Evolutionary conservation across 2,329 filamentous ascomycete species (phyloP).

Genomic region (Thermothelomyces thermophilus): DNA sequence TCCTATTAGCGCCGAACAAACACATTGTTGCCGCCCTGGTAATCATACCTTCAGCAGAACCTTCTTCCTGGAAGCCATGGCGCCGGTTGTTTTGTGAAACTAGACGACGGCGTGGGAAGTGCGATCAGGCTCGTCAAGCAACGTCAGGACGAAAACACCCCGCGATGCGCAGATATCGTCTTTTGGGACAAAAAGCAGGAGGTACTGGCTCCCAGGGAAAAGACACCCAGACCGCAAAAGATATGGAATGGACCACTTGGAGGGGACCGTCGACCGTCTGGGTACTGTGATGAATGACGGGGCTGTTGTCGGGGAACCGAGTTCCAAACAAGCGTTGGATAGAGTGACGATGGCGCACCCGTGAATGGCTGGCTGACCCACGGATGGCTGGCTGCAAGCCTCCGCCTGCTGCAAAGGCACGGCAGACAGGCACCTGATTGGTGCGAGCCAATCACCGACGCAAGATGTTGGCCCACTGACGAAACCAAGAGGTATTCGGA

Average conservation of each 20-base stretch:
- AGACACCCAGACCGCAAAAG: no score
- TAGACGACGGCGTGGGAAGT: constrained; percentile 10
- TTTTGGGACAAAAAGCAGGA: no score
- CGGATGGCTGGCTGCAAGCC: constrained; percentile 4
- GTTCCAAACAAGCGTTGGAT: constrained; percentile 12
- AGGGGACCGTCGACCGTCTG: background rate
- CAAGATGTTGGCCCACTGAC: constrained; percentile 10
- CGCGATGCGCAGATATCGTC: background rate
- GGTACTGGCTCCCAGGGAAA: no score
- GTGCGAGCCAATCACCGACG: constrained; percentile 15
- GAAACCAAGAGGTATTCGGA: constrained; percentile 13
- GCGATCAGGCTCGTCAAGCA: background rate
- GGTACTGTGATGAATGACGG: constrained; percentile 6
- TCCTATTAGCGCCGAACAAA: constrained; percentile 4
- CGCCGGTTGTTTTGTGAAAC: constrained; percentile 25
- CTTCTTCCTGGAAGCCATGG: constrained; percentile 81
- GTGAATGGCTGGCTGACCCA: background rate
- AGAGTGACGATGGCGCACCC: constrained; percentile 17
- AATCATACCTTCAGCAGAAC: constrained; percentile 72
- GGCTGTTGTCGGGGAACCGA: constrained; percentile 9
- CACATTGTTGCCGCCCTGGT: background rate
- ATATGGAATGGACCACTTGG: background rate
- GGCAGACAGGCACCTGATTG: constrained; percentile 16
- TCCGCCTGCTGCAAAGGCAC: background rate
- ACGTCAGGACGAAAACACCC: background rate